These are phyloP conservation scores for Hibiscus tridactylites DNA, from an alignment of 345 rosid genomes.

Conservation along the genomic window DNA sequence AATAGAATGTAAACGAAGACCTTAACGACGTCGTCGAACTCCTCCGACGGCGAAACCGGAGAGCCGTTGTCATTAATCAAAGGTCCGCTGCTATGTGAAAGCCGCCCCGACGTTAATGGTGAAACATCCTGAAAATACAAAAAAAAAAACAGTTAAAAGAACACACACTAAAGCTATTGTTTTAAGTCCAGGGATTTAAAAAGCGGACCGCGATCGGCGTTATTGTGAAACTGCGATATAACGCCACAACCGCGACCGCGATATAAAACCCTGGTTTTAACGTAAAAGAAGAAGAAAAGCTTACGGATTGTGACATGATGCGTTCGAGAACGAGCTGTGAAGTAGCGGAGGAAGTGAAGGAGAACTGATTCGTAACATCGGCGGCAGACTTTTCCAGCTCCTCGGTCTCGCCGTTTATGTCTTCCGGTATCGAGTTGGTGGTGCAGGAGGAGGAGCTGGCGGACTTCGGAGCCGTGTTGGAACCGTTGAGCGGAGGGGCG, in stretches of 20 bases:
- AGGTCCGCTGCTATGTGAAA: constrained; percentile 93
- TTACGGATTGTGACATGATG: constrained; percentile 88
- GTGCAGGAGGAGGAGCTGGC: constrained; percentile 30
- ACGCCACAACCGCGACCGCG: no score
- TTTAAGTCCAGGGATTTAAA: no score
- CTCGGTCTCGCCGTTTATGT: constrained; percentile 24
- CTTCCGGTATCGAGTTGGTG: constrained; percentile 60
- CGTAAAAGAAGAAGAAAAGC: background rate
- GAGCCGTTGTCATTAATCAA: constrained; percentile 61
- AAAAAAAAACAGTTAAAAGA: background rate
- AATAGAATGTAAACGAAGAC: constrained; percentile 19
- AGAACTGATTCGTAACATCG: constrained; percentile 34
- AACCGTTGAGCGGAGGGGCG: constrained; percentile 23
- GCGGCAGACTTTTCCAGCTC: constrained; percentile 14
- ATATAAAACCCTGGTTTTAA: no score
- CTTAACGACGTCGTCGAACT: constrained; percentile 91
- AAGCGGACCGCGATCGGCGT: no score
- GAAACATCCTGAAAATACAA: constrained; percentile 67
- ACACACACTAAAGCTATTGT: no score
- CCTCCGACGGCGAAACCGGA: constrained; percentile 80
- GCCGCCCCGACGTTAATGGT: constrained; percentile 86
- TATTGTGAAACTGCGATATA: no score
- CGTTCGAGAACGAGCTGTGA: constrained; percentile 95
- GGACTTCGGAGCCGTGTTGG: constrained; percentile 17
- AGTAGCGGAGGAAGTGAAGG: constrained; percentile 65